phyloP scores from a whole-genome alignment of 2,329 filamentous ascomycete species.

The Beauveria pseudobassiana region DNA sequence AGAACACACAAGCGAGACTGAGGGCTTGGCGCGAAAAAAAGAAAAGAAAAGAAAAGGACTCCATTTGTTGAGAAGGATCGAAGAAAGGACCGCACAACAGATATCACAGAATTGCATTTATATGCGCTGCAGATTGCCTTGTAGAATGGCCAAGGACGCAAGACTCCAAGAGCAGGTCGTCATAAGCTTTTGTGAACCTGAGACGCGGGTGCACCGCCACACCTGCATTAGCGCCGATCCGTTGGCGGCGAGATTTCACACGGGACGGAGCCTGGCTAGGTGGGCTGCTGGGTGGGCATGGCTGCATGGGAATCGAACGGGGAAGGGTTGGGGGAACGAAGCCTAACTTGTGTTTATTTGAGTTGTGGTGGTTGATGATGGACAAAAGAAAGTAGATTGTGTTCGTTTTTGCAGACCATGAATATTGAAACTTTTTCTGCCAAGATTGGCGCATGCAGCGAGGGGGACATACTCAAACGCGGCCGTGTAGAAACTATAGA shows the following conservation, averaged over 20 bases:
- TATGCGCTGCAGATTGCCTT: not conserved
- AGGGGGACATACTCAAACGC: too few species aligned
- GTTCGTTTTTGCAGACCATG: not conserved
- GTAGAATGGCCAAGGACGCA: not conserved
- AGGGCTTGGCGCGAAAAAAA: too few species aligned
- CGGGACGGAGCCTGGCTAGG: not conserved
- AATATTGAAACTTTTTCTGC: not conserved
- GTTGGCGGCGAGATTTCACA: conserved; percentile 15
- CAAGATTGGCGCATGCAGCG: not conserved
- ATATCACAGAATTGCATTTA: not conserved
- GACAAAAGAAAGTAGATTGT: not conserved
- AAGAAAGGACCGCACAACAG: not conserved
- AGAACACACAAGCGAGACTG: too few species aligned
- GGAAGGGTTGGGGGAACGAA: not conserved
- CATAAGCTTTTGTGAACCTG: not conserved
- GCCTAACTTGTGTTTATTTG: not conserved
- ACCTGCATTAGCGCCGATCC: conserved; percentile 31
- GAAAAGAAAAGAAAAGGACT: too few species aligned
- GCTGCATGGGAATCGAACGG: not conserved
- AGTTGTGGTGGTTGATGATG: not conserved
- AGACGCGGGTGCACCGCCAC: conserved; percentile 27
- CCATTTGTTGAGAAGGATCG: not conserved
- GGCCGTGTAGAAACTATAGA: not conserved
- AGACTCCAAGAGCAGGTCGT: not conserved
- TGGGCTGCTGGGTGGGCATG: too few species aligned